A percentile compares a stretch with the other conserved stretches of the same genome.
These are phyloP conservation scores for Penicillium sp. DNA, from an alignment of 2,329 filamentous ascomycete species.

Conservation along the genomic window DNA sequence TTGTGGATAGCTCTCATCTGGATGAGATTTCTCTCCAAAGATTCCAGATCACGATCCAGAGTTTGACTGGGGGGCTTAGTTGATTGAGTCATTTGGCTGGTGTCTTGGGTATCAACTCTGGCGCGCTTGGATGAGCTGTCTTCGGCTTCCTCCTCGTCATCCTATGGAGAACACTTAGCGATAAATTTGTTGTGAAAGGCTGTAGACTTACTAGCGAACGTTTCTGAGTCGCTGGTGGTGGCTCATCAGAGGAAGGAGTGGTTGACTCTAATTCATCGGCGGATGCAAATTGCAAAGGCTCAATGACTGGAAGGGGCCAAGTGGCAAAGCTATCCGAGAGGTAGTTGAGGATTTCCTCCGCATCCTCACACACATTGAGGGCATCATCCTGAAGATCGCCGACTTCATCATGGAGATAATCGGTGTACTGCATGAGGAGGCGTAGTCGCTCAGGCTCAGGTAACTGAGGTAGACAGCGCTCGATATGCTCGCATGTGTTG, in stretches of 20 bases:
- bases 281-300: constrained; percentile 39
- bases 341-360: constrained; percentile 41
- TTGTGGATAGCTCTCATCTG: constrained; percentile 36
- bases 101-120: constrained; percentile 40
- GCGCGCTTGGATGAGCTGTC: constrained; percentile 41
- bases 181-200: background rate
- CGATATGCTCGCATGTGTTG: constrained; percentile 51
- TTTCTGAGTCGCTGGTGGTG: constrained; percentile 28
- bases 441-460: constrained; percentile 37
- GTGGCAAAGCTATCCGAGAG: constrained; percentile 39
- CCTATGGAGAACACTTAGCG: constrained; percentile 30
- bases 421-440: constrained; percentile 38
- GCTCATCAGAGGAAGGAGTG: constrained; percentile 21
- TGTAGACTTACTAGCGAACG: constrained; percentile 34
- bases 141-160: constrained; percentile 36
- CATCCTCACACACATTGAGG: constrained; percentile 43
- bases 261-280: constrained; percentile 29
- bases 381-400: constrained; percentile 48
- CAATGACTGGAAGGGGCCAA: constrained; percentile 43
- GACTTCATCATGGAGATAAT: constrained; percentile 36
- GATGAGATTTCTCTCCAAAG: constrained; percentile 32
- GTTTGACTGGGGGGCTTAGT: constrained; percentile 35
- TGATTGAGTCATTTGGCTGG: constrained; percentile 41
- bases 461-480: constrained; percentile 44
- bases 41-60: constrained; percentile 31